A percentile compares a stretch with the other conserved stretches of the same genome.
phyloP scores from a whole-genome alignment of 805 yeast genomes.

The Hemisphaericaspora nanyangensis region DNA sequence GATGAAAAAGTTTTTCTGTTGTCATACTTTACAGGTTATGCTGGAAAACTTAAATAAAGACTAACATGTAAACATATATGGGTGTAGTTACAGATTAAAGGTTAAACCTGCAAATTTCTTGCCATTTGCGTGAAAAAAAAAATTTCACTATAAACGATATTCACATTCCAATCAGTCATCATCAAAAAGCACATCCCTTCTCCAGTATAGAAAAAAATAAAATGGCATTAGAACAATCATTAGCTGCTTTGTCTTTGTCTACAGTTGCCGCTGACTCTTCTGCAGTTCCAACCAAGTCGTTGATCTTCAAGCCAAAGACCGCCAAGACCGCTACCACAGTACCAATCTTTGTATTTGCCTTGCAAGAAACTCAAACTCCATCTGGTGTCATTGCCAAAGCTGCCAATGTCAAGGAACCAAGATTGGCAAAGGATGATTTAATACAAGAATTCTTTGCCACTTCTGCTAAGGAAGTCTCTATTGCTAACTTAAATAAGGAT shows the following conservation, averaged over 20 bases:
- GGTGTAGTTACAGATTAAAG: too few species aligned
- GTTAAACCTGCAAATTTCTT: too few species aligned
- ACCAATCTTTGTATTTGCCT: constrained; percentile 78
- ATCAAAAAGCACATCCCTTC: too few species aligned
- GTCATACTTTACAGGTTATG: too few species aligned
- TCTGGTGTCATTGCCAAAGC: constrained; percentile 58
- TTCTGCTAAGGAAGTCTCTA: constrained; percentile 57
- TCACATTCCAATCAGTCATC: too few species aligned
- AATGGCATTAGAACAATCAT: constrained; percentile 67
- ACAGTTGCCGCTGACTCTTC: constrained; percentile 40
- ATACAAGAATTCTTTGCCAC: constrained; percentile 59
- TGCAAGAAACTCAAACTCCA: constrained; percentile 68
- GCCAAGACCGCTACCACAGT: constrained; percentile 75
- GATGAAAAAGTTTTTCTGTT: too few species aligned
- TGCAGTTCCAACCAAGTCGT: constrained; percentile 59
- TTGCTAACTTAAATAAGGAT: constrained; percentile 45
- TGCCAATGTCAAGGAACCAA: constrained; percentile 76
- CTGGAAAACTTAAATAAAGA: too few species aligned
- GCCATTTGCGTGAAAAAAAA: too few species aligned
- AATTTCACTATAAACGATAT: too few species aligned
- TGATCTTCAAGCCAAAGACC: constrained; percentile 89
- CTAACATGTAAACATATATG: too few species aligned
- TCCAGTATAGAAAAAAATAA: too few species aligned
- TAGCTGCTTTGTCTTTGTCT: constrained; percentile 62
- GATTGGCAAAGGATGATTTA: constrained; percentile 81